A percentile compares a stretch with the other conserved stretches of the same genome.
Conservation (phyloP, 73 alveolate species). For the Tetrahymena malaccensis region DNA sequence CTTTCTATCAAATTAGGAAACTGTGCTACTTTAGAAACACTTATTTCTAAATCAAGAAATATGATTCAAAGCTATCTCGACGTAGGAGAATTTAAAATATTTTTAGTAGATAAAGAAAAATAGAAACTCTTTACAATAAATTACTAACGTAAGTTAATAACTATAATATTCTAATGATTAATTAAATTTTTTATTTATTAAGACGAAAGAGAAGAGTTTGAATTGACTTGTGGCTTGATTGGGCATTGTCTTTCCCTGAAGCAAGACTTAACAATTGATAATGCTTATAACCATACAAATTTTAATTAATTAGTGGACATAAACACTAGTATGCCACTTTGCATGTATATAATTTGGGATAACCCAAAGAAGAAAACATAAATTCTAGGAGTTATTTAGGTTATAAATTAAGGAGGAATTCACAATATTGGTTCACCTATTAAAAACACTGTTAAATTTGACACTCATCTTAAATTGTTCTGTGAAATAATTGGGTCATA, state of each 20-base stretch:
- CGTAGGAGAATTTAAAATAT: slow-evolving; percentile 18
- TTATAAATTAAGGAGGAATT: slow-evolving; percentile 46
- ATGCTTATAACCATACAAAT: slow-evolving; percentile 44
- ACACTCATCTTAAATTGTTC: neutral
- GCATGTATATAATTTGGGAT: slow-evolving; percentile 41
- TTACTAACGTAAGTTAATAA: neutral
- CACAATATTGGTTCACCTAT: neutral
- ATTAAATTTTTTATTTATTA: neutral
- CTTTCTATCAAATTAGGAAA: neutral
- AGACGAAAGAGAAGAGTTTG: neutral
- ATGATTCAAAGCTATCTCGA: neutral
- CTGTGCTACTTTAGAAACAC: neutral
- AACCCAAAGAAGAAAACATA: neutral
- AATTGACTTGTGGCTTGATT: slow-evolving; percentile 16
- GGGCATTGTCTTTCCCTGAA: slow-evolving; percentile 20
- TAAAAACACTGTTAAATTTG: neutral
- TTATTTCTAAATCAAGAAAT: neutral
- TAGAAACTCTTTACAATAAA: slow-evolving; percentile 13
- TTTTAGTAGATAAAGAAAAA: slow-evolving; percentile 12
- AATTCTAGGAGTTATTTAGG: slow-evolving; percentile 32
- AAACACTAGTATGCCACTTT: slow-evolving; percentile 66
- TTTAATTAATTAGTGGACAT: slow-evolving; percentile 53
- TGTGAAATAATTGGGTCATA: neutral
- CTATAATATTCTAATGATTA: neutral
- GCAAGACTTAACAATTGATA: slow-evolving; percentile 21